These are phyloP conservation scores for Aspergillus ochraceus DNA, from an alignment of 2,329 filamentous ascomycete genomes.

Conservation along the genomic window DNA sequence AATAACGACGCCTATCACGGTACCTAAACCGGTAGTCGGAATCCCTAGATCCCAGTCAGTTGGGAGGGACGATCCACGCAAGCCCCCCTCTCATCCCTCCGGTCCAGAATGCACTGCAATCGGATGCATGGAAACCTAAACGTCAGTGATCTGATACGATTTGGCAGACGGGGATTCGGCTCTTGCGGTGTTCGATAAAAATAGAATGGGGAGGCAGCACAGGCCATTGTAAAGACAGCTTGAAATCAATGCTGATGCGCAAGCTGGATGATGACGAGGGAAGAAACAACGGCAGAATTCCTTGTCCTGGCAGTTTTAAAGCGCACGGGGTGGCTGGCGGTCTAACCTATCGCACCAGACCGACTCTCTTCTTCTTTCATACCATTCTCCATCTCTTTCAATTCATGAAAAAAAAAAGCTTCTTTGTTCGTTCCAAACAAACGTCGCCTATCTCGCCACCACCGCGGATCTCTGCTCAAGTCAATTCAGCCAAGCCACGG, in stretches of 20 bases:
- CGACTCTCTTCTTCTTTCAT: not conserved
- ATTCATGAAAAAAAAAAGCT: no score
- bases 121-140: not conserved
- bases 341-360: no score
- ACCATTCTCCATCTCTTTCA: not conserved
- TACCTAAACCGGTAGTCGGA: not conserved
- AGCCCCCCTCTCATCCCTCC: not conserved
- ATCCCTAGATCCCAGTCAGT: not conserved
- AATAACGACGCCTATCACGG: not conserved
- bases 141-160: not conserved
- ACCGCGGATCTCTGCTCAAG: not conserved
- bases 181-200: slow-evolving; percentile 1
- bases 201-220: not conserved
- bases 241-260: no score
- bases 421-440: not conserved
- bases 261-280: not conserved
- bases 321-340: not conserved
- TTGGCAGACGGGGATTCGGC: slow-evolving; percentile 3
- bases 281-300: not conserved
- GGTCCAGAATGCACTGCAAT: not conserved
- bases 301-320: not conserved
- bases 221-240: not conserved
- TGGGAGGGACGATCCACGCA: not conserved
- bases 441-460: not conserved
- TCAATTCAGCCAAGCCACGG: not conserved